Evolutionary conservation across 176 grass and related monocot genomes (phyloP).

Genomic region (Carex littledalei): DNA sequence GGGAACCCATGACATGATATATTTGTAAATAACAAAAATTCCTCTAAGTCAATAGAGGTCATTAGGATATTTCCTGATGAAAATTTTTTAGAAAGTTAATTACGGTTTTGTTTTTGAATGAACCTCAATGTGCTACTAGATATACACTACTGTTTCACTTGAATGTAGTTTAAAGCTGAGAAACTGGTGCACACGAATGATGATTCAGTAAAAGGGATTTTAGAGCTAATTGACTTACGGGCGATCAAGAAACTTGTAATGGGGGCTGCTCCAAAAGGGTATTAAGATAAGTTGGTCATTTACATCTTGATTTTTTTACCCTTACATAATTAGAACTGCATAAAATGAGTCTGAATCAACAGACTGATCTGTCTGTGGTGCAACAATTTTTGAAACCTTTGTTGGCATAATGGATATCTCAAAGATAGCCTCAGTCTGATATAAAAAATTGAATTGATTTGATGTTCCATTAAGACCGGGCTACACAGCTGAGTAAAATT

Average conservation of each 20-base stretch:
- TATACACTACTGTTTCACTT: neutral
- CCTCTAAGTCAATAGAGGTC: neutral
- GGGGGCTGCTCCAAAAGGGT: conserved; percentile 52
- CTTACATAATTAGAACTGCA: neutral
- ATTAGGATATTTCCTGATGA: neutral
- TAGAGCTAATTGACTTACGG: conserved; percentile 33
- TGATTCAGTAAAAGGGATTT: conserved; percentile 35
- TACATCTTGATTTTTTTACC: neutral
- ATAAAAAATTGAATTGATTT: neutral
- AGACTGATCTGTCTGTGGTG: no score
- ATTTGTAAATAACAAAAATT: neutral
- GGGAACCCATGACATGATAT: no score
- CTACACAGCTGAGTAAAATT: neutral
- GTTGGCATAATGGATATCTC: no score
- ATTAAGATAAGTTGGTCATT: conserved; percentile 1
- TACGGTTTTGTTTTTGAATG: neutral
- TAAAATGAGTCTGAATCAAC: neutral
- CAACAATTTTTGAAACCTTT: no score
- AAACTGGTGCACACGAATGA: conserved; percentile 39
- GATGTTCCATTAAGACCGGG: neutral
- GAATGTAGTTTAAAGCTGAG: conserved; percentile 40
- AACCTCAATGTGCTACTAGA: neutral
- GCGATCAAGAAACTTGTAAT: conserved; percentile 52
- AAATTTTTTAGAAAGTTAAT: no score
- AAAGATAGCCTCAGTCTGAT: neutral